Conservation (phyloP, 2,329 filamentous ascomycete species). For the Trichoderma gracile region DNA sequence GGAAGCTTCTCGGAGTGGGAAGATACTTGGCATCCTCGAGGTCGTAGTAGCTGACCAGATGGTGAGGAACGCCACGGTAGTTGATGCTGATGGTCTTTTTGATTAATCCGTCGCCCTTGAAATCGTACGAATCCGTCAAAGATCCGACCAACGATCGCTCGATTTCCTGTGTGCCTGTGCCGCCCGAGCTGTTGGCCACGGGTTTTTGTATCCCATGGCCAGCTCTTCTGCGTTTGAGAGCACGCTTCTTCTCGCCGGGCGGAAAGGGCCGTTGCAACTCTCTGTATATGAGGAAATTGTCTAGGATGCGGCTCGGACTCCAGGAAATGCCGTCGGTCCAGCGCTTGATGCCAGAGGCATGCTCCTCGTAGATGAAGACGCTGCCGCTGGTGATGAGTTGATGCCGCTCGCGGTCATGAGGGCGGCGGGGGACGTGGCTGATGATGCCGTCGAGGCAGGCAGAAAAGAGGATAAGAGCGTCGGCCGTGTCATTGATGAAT, state of each 20-base stretch:
- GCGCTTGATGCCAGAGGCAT: constrained; percentile 85
- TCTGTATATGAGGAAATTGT: constrained; percentile 83
- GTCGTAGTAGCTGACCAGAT: constrained; percentile 86
- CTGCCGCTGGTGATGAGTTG: constrained; percentile 79
- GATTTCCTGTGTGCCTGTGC: constrained; percentile 31
- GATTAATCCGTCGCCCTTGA: constrained; percentile 78
- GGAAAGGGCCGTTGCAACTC: constrained; percentile 77
- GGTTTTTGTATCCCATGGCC: constrained; percentile 42
- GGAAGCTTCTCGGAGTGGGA: constrained; percentile 54
- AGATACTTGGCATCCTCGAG: constrained; percentile 73
- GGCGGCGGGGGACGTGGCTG: constrained; percentile 76
- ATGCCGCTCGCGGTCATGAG: constrained; percentile 79
- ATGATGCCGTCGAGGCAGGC: constrained; percentile 70
- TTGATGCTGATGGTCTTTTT: constrained; percentile 92
- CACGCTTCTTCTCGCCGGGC: constrained; percentile 81
- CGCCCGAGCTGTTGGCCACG: constrained; percentile 27
- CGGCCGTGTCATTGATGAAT: constrained; percentile 66
- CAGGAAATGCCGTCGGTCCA: constrained; percentile 93
- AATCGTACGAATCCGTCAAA: constrained; percentile 84
- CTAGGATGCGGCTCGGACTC: constrained; percentile 84
- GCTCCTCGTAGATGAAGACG: constrained; percentile 90
- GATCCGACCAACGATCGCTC: constrained; percentile 67
- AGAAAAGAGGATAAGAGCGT: constrained; percentile 80
- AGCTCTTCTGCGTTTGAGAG: constrained; percentile 65
- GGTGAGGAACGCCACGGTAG: constrained; percentile 73